Conservation (phyloP, 1,284 basidiomycete genomes). For the Tilletia indica region DNA sequence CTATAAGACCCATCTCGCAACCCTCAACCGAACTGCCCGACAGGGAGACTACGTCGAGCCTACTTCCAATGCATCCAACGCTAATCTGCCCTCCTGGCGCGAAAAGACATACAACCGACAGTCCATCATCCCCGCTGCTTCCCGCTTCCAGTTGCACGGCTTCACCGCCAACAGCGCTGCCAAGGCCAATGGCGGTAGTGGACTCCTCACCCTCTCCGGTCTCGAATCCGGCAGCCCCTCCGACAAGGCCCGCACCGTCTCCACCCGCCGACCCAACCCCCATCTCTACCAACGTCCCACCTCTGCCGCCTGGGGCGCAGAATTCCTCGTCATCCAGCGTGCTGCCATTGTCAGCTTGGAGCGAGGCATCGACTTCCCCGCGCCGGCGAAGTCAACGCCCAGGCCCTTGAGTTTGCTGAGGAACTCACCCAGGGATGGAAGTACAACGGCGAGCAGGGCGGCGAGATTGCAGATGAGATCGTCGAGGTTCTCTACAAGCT, state of each 20-base stretch:
- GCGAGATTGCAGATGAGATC: conserved; percentile 47
- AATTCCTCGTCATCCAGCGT: conserved; percentile 37
- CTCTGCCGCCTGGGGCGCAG: conserved; percentile 45
- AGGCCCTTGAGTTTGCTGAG: conserved; percentile 80
- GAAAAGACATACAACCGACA: conserved; percentile 42
- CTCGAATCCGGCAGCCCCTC: conserved; percentile 24
- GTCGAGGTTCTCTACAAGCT: conserved; percentile 47
- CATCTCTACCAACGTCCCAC: conserved; percentile 32
- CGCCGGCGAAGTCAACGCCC: conserved; percentile 75
- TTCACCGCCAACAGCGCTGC: conserved; percentile 36
- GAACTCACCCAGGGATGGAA: conserved; percentile 79
- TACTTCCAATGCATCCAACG: conserved; percentile 19
- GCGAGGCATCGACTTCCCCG: conserved; percentile 68
- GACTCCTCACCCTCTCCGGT: conserved; percentile 4
- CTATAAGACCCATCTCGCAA: conserved; percentile 40
- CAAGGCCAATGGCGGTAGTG: conserved; percentile 16
- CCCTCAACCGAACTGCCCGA: conserved; percentile 43
- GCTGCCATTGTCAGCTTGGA: conserved; percentile 38
- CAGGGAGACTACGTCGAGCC: conserved; percentile 33
- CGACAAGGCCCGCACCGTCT: conserved; percentile 43
- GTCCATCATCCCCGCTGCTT: conserved; percentile 39
- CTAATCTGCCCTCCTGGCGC: conserved; percentile 33
- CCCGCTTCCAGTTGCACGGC: conserved; percentile 42
- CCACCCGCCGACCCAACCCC: conserved; percentile 39
- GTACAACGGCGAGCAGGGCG: conserved; percentile 47